A percentile compares a stretch with the other conserved stretches of the same genome.
These are phyloP conservation scores for Pseudohyphozyma bogoriensis DNA, from an alignment of 768 basidiomycete species.

Conservation along the genomic window DNA sequence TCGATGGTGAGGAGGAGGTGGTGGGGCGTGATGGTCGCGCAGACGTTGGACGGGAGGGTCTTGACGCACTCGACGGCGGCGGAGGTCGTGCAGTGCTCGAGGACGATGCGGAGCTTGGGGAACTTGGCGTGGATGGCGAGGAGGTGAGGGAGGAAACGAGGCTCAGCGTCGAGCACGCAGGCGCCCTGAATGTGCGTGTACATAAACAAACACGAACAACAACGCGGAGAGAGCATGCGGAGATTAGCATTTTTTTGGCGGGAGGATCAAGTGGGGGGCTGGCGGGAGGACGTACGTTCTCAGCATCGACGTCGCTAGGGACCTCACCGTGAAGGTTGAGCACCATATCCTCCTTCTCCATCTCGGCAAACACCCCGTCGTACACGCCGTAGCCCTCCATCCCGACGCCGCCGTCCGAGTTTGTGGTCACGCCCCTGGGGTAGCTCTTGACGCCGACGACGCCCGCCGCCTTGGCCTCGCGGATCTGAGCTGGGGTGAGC, in stretches of 20 bases:
- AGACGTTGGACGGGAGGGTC: constrained; percentile 62
- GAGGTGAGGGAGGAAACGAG: constrained; percentile 77
- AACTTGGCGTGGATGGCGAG: constrained; percentile 68
- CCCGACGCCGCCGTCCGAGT: constrained; percentile 79
- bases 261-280: neutral
- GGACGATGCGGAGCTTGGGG: constrained; percentile 82
- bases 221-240: neutral
- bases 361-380: constrained; percentile 83
- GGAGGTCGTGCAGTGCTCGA: constrained; percentile 91
- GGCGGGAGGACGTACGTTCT: constrained; percentile 39
- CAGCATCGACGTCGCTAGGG: constrained; percentile 61
- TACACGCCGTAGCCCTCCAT: constrained; percentile 81
- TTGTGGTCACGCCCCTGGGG: constrained; percentile 93
- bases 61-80: constrained; percentile 75
- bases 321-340: constrained; percentile 95
- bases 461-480: constrained; percentile 74
- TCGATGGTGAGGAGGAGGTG: constrained; percentile 90
- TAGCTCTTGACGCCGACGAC: constrained; percentile 90
- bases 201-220: neutral
- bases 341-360: constrained; percentile 89
- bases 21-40: constrained; percentile 93
- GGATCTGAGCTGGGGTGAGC: constrained; percentile 80
- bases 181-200: constrained; percentile 51
- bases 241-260: neutral
- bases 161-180: constrained; percentile 87